A percentile compares a stretch with the other conserved stretches of the same genome.
These are phyloP conservation scores for Mortierella sp. DNA, from an alignment of 371 early-diverging fungal species.

Conservation along the genomic window DNA sequence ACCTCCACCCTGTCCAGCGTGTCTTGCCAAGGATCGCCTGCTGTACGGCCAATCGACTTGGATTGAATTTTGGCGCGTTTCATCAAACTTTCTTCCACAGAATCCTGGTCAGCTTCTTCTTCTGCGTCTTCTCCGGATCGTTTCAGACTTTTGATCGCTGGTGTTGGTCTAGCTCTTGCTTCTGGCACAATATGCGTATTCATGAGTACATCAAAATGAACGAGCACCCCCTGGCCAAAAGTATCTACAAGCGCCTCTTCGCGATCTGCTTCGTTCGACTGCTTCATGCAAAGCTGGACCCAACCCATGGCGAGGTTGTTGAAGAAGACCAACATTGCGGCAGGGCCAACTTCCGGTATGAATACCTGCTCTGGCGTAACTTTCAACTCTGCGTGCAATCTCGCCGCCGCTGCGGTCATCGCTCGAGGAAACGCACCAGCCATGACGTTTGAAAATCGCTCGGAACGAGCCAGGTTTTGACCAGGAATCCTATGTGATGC, in stretches of 20 bases:
- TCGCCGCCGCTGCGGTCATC: constrained; percentile 23
- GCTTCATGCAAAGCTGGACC: constrained; percentile 21
- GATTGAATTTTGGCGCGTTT: neutral
- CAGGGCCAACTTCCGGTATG: constrained; percentile 17
- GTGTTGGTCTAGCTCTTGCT: neutral
- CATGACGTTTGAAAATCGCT: constrained; percentile 33
- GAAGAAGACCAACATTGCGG: constrained; percentile 42
- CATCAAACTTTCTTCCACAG: neutral
- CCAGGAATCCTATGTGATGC: constrained; percentile 41
- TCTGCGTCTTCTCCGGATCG: neutral
- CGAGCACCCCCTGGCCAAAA: constrained; percentile 15
- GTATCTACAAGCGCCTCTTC: constrained; percentile 17
- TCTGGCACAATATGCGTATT: neutral
- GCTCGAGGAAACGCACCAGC: constrained; percentile 28
- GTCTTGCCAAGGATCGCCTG: constrained; percentile 10
- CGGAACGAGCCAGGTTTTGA: constrained; percentile 31
- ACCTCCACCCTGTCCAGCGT: neutral
- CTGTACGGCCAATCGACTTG: neutral
- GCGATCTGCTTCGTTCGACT: neutral
- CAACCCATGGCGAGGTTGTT: constrained; percentile 24
- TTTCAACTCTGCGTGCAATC: constrained; percentile 8
- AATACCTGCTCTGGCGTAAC: constrained; percentile 10
- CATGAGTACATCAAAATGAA: constrained; percentile 25
- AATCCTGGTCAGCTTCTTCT: neutral
- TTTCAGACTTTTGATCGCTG: neutral